These are phyloP conservation scores for Ilex asprella DNA, from an alignment of 257 asterid species.

Conservation along the genomic window DNA sequence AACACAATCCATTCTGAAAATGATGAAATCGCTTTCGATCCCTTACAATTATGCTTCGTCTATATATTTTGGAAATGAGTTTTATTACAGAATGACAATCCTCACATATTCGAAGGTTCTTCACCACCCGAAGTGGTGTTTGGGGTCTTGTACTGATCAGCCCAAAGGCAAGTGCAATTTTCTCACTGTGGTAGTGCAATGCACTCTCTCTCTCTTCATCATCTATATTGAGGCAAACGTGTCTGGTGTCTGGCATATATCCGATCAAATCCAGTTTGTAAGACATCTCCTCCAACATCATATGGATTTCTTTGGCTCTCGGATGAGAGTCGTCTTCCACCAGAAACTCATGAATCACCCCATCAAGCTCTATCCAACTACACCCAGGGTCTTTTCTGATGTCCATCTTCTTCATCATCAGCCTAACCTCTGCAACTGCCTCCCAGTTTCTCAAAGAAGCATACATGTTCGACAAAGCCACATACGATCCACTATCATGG, in stretches of 20 bases:
- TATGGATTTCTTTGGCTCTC: neutral
- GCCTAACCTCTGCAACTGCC: constrained; percentile 33
- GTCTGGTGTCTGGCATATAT: neutral
- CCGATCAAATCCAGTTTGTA: neutral
- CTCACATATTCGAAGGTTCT: neutral
- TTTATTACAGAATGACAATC: neutral
- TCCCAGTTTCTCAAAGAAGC: constrained; percentile 28
- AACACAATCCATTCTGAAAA: neutral
- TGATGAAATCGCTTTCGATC: constrained; percentile 2
- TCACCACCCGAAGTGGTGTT: neutral
- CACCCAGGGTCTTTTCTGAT: constrained; percentile 40
- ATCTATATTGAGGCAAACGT: neutral
- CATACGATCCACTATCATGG: constrained; percentile 31
- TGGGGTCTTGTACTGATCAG: neutral
- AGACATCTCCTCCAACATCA: constrained; percentile 2
- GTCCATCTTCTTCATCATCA: constrained; percentile 32
- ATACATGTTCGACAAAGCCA: constrained; percentile 39
- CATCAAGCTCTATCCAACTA: constrained; percentile 47
- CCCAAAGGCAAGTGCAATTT: neutral
- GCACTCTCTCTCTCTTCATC: neutral
- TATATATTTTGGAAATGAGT: neutral
- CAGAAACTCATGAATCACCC: constrained; percentile 36
- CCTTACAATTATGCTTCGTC: neutral
- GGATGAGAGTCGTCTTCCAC: neutral
- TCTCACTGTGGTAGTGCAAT: neutral